Evolutionary conservation across 805 yeast species (phyloP).

Genomic region (Jamesozyma lodderae): DNA sequence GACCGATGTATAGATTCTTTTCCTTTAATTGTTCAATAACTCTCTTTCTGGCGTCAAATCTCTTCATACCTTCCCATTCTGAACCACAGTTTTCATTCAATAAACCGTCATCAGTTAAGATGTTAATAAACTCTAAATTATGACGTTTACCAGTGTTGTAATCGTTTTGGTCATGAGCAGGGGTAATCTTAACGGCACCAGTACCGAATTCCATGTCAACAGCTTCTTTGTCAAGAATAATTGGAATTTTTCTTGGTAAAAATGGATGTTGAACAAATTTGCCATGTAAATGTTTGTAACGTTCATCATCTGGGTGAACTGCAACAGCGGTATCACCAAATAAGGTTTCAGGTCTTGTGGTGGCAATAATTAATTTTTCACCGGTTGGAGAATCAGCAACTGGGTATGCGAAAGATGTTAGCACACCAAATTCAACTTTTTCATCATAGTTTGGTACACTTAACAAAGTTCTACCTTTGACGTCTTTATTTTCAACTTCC

Average conservation of each 20-base stretch:
- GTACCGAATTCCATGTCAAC: slow-evolving; percentile 99
- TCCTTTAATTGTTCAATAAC: slow-evolving; percentile 76
- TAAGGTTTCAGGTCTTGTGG: slow-evolving; percentile 97
- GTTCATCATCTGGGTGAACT: slow-evolving; percentile 88
- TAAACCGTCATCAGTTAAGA: slow-evolving; percentile 84
- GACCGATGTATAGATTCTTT: slow-evolving; percentile 69
- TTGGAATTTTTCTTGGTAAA: slow-evolving; percentile 75
- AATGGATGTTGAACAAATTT: slow-evolving; percentile 87
- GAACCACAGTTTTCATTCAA: slow-evolving; percentile 85
- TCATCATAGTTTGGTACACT: slow-evolving; percentile 86
- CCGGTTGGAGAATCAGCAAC: slow-evolving; percentile 61
- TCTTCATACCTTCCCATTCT: slow-evolving; percentile 80
- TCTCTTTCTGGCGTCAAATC: slow-evolving; percentile 84
- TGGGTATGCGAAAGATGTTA: slow-evolving; percentile 90
- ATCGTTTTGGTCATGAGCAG: slow-evolving; percentile 98
- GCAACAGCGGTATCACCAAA: slow-evolving; percentile 98
- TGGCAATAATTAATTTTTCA: slow-evolving; percentile 85
- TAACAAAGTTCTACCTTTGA: slow-evolving; percentile 71
- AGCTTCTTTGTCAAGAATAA: slow-evolving; percentile 81
- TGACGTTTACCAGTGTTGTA: slow-evolving; percentile 93
- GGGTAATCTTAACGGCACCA: slow-evolving; percentile 98
- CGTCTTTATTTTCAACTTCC: slow-evolving; percentile 89
- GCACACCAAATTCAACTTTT: slow-evolving; percentile 89
- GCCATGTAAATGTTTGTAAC: slow-evolving; percentile 93
- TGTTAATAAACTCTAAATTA: slow-evolving; percentile 77